These are phyloP conservation scores for Claviceps digitariae DNA, from an alignment of 2,329 filamentous ascomycete species.

Conservation along the genomic window DNA sequence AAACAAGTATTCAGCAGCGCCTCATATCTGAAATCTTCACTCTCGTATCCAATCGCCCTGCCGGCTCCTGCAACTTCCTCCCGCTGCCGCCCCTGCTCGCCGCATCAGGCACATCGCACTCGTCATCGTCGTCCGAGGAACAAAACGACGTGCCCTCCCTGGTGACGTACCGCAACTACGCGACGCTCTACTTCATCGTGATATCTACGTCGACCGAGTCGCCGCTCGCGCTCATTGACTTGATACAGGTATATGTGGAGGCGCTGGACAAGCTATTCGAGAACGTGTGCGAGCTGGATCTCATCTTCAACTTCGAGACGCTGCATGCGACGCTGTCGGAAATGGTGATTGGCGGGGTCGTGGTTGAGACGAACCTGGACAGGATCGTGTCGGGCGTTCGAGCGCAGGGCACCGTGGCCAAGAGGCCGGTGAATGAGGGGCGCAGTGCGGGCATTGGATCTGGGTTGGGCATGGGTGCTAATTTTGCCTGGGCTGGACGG, in stretches of 20 bases:
- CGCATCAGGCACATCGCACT: conserved; percentile 48
- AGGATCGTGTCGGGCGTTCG: conserved; percentile 77
- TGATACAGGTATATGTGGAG: conserved; percentile 98
- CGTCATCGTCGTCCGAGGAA: conserved; percentile 44
- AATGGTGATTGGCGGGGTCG: conserved; percentile 91
- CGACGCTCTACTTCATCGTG: conserved; percentile 95
- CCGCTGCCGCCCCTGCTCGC: conserved; percentile 58
- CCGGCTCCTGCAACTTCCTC: conserved; percentile 95
- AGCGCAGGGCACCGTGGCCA: conserved; percentile 62
- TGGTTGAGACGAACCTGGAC: conserved; percentile 83
- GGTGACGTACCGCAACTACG: conserved; percentile 96
- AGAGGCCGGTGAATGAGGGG: conserved; percentile 64
- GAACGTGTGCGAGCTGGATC: conserved; percentile 94
- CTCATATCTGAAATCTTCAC: conserved; percentile 96
- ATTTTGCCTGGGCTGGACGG: conserved; percentile 40
- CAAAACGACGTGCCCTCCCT: conserved; percentile 86
- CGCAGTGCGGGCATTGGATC: conserved; percentile 31
- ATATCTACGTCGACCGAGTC: conserved; percentile 95
- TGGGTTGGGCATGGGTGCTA: conserved; percentile 42
- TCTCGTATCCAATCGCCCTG: conserved; percentile 79
- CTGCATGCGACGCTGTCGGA: conserved; percentile 81
- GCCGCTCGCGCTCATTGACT: conserved; percentile 83
- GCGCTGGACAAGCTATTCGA: conserved; percentile 90
- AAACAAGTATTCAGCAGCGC: conserved; percentile 92
- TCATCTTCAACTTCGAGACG: conserved; percentile 99